Evolutionary conservation across 2,329 filamentous ascomycete species (phyloP), one percentile per base, ranked within the genome.

Genomic region (Microcyclospora pomicola): DNA sequence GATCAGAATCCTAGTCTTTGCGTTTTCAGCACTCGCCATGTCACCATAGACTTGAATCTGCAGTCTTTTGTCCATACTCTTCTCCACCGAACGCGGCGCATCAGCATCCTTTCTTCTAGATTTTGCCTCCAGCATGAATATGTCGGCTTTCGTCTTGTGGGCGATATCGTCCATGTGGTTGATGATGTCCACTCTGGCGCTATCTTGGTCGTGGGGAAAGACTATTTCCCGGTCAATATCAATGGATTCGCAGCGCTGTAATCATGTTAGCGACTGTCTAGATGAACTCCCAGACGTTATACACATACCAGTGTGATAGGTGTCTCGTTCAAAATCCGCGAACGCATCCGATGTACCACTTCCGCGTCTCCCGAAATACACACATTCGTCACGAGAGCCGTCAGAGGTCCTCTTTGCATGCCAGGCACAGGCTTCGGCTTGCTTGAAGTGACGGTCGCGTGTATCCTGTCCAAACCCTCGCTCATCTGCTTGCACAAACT

Each of bases 21-120:
- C 91, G 62, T 96, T 88, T 62, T 98, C 91, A 19, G 85, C 82
- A 49, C 86, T 94, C 64, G 96, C 77, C 62, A 91, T 80, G 58
- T 98, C 91, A 38, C 91, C 88, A 53, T 91, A 98, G 47, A 98
- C 92, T 51, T 85, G 82, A 43, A 95, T 80, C 56, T 88, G 79
- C 68, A 92, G 86, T 50, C 88, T 77, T 60, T 91, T 83, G 59
- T 95, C 87, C 51, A 79, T 67, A 52, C 84, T 80, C 49, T 82
- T 82, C 53, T 91, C 79, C 53, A 91, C 79, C 29, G 77, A 76
- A 47, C 82, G 85, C 33, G 82, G 82, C 45, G 80, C 77, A 49
- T 92, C 78, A 10, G 83, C 81, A 55, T 79, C 74, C 19, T 81
- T 78, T 46, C 87, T 72, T 38, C 49, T 46, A 15, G 54, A 48